Evolutionary conservation across 352 stramenopile species (phyloP).

Genomic region (Blastocystis hominis): DNA sequence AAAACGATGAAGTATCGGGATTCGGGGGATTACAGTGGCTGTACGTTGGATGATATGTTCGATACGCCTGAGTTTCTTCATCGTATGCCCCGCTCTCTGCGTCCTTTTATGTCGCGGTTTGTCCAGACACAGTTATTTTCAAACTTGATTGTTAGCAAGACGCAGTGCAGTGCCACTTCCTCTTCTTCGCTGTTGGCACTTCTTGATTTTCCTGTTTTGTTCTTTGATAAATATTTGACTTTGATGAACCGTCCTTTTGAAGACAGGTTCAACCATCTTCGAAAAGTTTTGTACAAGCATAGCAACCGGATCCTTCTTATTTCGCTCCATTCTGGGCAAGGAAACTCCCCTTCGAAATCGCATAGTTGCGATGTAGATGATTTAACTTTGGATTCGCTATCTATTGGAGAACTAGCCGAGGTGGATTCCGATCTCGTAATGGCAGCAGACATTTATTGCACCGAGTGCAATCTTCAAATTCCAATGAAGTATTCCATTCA

Average conservation of each 20-base stretch:
- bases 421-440: background rate
- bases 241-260: constrained; percentile 1
- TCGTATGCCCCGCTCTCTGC: background rate
- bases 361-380: background rate
- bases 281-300: background rate
- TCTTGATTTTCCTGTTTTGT: constrained; percentile 18
- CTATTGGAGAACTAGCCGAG: background rate
- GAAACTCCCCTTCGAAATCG: background rate
- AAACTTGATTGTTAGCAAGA: constrained; percentile 1
- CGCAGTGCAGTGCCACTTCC: background rate
- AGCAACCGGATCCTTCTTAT: constrained; percentile 28
- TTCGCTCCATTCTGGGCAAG: background rate
- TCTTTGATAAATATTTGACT: constrained; percentile 43
- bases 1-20: background rate
- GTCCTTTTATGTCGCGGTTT: background rate
- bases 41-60: constrained; percentile 12
- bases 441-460: background rate
- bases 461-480: background rate
- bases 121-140: background rate
- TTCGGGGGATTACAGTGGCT: background rate
- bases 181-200: background rate
- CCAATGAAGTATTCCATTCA: background rate
- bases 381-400: background rate
- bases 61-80: background rate
- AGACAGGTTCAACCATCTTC: background rate